phyloP scores from a whole-genome alignment of 257 asterid species.

The Petrea volubilis region DNA sequence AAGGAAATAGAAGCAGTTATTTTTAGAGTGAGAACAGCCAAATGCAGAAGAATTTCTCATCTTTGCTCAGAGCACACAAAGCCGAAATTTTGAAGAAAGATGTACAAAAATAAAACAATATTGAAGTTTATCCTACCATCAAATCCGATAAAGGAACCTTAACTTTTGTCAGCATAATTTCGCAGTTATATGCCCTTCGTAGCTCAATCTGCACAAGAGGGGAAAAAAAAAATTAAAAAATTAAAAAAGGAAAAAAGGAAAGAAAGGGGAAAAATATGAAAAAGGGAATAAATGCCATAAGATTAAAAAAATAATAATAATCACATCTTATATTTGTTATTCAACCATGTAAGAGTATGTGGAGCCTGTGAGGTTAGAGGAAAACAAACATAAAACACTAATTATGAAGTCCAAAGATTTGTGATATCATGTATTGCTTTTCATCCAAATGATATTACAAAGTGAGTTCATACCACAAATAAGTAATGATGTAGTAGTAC shows the following conservation, averaged over 20 bases:
- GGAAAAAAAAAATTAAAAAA: too few species aligned
- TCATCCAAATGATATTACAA: not conserved
- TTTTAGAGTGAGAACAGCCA: not conserved
- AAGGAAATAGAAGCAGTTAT: not conserved
- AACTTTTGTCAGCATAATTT: constrained; percentile 87
- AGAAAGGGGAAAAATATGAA: too few species aligned
- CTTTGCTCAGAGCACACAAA: not conserved
- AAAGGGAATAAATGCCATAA: constrained; percentile 3
- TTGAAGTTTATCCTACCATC: constrained; percentile 49
- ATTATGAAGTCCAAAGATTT: not conserved
- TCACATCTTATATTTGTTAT: not conserved
- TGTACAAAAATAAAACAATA: not conserved
- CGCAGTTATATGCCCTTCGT: constrained; percentile 88
- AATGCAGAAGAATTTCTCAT: not conserved
- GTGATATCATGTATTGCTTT: not conserved
- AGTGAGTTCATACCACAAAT: not conserved
- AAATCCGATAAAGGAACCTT: constrained; percentile 81
- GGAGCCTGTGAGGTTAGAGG: not conserved
- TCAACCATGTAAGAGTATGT: constrained; percentile 1
- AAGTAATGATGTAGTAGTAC: not conserved
- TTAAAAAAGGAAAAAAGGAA: too few species aligned
- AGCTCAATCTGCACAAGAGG: constrained; percentile 73
- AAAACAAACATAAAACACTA: not conserved
- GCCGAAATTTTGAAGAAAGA: constrained; percentile 6
- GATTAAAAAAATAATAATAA: not conserved